phyloP scores from a whole-genome alignment of 495 filamentous ascomycete genomes.

The Jackrogersella multiformis region DNA sequence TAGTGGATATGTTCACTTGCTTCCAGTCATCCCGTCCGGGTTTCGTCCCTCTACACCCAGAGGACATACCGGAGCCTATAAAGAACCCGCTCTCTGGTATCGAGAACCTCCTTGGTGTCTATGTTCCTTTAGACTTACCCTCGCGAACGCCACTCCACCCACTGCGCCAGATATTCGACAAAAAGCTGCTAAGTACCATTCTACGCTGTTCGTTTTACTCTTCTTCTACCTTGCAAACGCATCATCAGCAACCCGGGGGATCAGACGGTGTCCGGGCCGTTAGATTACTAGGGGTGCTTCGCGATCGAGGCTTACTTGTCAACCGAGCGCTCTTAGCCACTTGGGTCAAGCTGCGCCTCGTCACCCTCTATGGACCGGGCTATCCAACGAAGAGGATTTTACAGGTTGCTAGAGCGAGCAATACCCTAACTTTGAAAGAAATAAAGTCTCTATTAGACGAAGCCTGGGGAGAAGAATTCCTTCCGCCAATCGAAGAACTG shows the following conservation, averaged over 20 bases:
- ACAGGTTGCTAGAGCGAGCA: constrained; percentile 29
- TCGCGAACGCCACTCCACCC: constrained; percentile 37
- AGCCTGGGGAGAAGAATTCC: constrained; percentile 48
- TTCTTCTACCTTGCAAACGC: background rate
- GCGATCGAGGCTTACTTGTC: constrained; percentile 37
- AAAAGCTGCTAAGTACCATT: constrained; percentile 38
- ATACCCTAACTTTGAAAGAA: constrained; percentile 34
- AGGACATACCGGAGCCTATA: constrained; percentile 46
- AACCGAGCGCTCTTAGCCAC: constrained; percentile 4
- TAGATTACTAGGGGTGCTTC: constrained; percentile 38
- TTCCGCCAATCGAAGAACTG: constrained; percentile 39
- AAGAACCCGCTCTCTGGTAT: constrained; percentile 27
- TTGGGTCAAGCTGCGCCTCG: constrained; percentile 34
- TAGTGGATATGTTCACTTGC: constrained; percentile 40
- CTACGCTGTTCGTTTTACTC: constrained; percentile 44
- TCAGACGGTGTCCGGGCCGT: constrained; percentile 41
- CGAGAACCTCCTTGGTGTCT: constrained; percentile 41
- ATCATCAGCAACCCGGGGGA: constrained; percentile 7
- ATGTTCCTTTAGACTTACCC: constrained; percentile 43
- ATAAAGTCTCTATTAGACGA: constrained; percentile 46
- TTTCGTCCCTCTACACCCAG: constrained; percentile 42
- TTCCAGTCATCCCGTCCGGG: constrained; percentile 26
- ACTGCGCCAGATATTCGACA: constrained; percentile 46
- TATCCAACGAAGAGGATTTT: constrained; percentile 12
- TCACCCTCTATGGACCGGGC: constrained; percentile 43